These are phyloP conservation scores for Paecilomyces formosus DNA, from an alignment of 2,329 filamentous ascomycete genomes.

Conservation along the genomic window DNA sequence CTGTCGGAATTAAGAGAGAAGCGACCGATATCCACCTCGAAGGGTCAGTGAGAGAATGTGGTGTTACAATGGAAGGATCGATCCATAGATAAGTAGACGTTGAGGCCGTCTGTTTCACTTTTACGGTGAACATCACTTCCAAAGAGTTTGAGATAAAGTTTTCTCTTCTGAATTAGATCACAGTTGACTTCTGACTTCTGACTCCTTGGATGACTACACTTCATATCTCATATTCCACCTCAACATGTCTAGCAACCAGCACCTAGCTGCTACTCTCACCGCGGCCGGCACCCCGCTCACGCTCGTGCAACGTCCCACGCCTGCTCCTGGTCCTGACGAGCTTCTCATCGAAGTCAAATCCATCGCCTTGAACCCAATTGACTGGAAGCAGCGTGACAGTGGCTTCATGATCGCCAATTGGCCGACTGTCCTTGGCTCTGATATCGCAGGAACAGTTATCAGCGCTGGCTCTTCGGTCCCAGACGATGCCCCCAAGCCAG, in stretches of 20 bases:
- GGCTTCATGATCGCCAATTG: conserved; percentile 14
- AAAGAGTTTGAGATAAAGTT: too few species aligned
- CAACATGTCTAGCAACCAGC: background rate
- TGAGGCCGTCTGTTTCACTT: too few species aligned
- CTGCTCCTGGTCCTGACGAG: conserved; percentile 26
- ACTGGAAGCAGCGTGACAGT: conserved; percentile 18
- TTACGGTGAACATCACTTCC: too few species aligned
- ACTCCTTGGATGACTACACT: background rate
- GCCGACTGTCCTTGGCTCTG: conserved; percentile 21
- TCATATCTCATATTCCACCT: background rate
- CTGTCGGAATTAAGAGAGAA: too few species aligned
- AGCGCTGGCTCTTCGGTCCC: conserved; percentile 20
- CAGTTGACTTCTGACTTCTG: too few species aligned
- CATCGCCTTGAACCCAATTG: conserved; percentile 36
- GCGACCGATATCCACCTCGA: too few species aligned
- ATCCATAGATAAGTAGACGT: too few species aligned
- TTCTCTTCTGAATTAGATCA: too few species aligned
- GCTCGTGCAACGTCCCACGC: conserved; percentile 12
- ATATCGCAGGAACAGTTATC: conserved; percentile 21
- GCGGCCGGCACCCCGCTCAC: background rate
- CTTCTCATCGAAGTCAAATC: conserved; percentile 35
- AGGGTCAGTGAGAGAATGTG: too few species aligned
- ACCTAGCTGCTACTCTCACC: background rate
- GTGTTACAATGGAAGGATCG: too few species aligned
- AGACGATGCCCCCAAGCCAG: conserved; percentile 12